Percentiles rank a stretch among this genome's conserved stretches.
These are phyloP conservation scores for Neurospora sp. DNA, from an alignment of 495 filamentous ascomycete genomes.

Conservation along the genomic window DNA sequence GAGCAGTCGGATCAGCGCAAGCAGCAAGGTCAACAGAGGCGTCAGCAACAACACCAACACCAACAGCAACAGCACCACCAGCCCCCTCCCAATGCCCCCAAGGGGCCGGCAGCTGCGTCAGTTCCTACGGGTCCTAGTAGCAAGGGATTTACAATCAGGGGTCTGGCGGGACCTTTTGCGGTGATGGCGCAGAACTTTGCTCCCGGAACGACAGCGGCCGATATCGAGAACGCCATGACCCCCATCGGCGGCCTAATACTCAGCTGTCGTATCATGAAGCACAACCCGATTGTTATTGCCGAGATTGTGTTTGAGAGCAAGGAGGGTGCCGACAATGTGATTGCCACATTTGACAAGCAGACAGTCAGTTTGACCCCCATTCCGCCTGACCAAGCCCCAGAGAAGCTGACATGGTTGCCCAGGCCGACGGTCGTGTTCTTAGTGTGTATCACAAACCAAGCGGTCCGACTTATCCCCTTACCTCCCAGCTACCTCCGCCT, in stretches of 20 bases:
- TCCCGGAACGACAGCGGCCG: slow-evolving; percentile 83
- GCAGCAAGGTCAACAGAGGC: slow-evolving; percentile 13
- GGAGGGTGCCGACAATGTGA: slow-evolving; percentile 66
- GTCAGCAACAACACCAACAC: background rate
- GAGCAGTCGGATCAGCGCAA: slow-evolving; percentile 24
- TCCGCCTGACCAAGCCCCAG: background rate
- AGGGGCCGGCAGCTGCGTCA: background rate
- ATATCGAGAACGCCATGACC: slow-evolving; percentile 81
- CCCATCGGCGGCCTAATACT: slow-evolving; percentile 60
- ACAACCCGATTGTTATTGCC: slow-evolving; percentile 68
- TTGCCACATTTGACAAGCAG: slow-evolving; percentile 79
- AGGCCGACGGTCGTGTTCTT: slow-evolving; percentile 83
- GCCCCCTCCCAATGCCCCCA: slow-evolving; percentile 3
- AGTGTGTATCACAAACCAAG: slow-evolving; percentile 58
- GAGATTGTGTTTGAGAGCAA: slow-evolving; percentile 76
- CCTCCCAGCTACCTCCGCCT: slow-evolving; percentile 10
- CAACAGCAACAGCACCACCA: slow-evolving; percentile 1
- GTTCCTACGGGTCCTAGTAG: background rate
- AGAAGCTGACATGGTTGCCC: background rate
- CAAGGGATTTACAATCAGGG: slow-evolving; percentile 64
- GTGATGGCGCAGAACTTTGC: slow-evolving; percentile 86
- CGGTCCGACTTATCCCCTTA: background rate
- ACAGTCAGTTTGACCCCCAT: slow-evolving; percentile 44
- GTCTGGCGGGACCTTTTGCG: slow-evolving; percentile 69
- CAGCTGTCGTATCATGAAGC: slow-evolving; percentile 60